phyloP scores from a whole-genome alignment of 768 basidiomycete species.

The Porpolomopsis calyptriformis region DNA sequence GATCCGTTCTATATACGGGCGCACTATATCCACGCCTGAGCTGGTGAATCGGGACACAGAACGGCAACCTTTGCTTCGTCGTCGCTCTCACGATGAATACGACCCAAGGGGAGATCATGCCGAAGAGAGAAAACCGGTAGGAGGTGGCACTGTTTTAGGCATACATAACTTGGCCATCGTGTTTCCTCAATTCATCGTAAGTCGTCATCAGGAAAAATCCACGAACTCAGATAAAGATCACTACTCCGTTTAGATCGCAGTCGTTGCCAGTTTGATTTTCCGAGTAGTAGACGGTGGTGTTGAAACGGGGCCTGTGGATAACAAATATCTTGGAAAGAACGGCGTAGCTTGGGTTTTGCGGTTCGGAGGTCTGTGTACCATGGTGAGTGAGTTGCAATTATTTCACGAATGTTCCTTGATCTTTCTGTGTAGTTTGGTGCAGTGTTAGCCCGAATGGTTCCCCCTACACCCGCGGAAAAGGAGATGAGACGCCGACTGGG shows the following conservation, averaged over 20 bases:
- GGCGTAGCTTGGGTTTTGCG: conserved; percentile 92
- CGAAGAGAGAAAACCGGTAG: conserved; percentile 36
- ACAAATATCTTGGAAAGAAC: conserved; percentile 68
- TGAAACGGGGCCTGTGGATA: conserved; percentile 32
- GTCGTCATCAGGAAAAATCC: conserved; percentile 20
- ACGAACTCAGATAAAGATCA: background rate
- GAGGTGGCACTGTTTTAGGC: conserved; percentile 86
- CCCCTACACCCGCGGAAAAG: conserved; percentile 85
- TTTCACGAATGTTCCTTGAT: background rate
- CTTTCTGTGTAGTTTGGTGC: conserved; percentile 46
- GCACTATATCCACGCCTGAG: conserved; percentile 43
- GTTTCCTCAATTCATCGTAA: conserved; percentile 84
- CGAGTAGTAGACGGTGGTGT: conserved; percentile 56
- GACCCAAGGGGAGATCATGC: conserved; percentile 30
- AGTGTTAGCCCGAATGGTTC: conserved; percentile 65
- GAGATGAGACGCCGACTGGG: conserved; percentile 76
- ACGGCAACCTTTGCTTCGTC: conserved; percentile 49
- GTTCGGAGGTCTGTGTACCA: conserved; percentile 80
- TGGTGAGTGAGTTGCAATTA: conserved; percentile 29
- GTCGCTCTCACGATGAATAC: conserved; percentile 44
- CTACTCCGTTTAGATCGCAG: conserved; percentile 51
- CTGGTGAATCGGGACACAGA: conserved; percentile 30
- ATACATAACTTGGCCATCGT: conserved; percentile 96
- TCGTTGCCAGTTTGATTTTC: conserved; percentile 85
- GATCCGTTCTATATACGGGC: conserved; percentile 38